phyloP scores from a whole-genome alignment of 805 yeast genomes.

The Hanseniaspora pseudoguilliermondii region DNA sequence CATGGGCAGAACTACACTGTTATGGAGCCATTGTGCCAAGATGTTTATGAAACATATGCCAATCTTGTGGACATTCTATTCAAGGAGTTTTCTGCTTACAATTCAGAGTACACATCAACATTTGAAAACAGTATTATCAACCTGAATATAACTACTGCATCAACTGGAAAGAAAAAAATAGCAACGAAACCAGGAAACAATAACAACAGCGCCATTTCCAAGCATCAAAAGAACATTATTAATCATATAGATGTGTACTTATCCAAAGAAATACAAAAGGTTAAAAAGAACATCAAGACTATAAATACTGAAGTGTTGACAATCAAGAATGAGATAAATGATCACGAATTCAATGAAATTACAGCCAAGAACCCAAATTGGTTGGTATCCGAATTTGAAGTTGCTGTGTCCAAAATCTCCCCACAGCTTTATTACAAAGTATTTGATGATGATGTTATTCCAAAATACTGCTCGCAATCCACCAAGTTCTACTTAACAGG shows the following conservation, averaged over 20 bases:
- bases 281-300: constrained; percentile 24
- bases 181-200: not conserved
- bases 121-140: not conserved
- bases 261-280: constrained; percentile 38
- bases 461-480: constrained; percentile 16
- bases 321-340: constrained; percentile 1
- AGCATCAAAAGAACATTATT: constrained; percentile 29
- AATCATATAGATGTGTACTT: constrained; percentile 51
- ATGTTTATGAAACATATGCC: not conserved
- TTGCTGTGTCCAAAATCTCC: constrained; percentile 4
- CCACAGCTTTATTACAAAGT: constrained; percentile 10
- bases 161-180: constrained; percentile 5
- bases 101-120: too few species aligned
- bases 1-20: not conserved
- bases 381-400: constrained; percentile 6
- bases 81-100: not conserved
- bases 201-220: not conserved
- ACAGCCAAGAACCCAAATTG: constrained; percentile 12
- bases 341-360: constrained; percentile 2
- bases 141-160: not conserved
- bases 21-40: not conserved
- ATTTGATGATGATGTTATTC: constrained; percentile 5
- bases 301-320: not conserved
- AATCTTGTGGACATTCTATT: not conserved
- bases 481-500: constrained; percentile 53